phyloP scores from a whole-genome alignment of 2,329 filamentous ascomycete species.

The Dryadomyces quercus-mongolicae region DNA sequence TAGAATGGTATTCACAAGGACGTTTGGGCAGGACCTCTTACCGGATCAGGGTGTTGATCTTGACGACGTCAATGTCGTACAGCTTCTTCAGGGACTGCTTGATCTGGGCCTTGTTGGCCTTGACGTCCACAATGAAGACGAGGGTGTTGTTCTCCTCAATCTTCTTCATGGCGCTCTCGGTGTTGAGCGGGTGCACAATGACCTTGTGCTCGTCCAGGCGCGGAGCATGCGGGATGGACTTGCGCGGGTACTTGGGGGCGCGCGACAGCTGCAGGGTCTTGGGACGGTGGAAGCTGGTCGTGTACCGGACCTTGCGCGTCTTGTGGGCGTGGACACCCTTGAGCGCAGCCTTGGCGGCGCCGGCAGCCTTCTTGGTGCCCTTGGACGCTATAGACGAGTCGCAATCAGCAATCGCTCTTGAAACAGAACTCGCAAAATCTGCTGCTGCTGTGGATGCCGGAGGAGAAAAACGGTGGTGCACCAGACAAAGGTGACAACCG shows the following conservation, averaged over 20 bases:
- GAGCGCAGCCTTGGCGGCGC: conserved; percentile 90
- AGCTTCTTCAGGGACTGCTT: conserved; percentile 97
- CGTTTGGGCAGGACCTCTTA: conserved; percentile 28
- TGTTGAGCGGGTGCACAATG: conserved; percentile 97
- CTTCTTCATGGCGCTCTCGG: conserved; percentile 99
- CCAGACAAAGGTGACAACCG: no score
- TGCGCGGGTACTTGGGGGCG: conserved; percentile 90
- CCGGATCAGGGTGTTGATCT: conserved; percentile 99
- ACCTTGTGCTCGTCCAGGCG: conserved; percentile 97
- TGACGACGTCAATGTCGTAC: conserved; percentile 94
- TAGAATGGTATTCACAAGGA: background rate
- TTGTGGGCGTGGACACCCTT: conserved; percentile 78
- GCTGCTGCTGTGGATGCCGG: conserved; percentile 47
- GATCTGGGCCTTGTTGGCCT: conserved; percentile 99
- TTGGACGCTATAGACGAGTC: conserved; percentile 44
- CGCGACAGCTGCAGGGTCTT: conserved; percentile 92
- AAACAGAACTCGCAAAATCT: conserved; percentile 62
- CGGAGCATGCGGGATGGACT: conserved; percentile 79
- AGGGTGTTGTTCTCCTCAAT: conserved; percentile 99
- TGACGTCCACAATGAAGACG: conserved; percentile 92
- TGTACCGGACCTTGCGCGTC: conserved; percentile 82
- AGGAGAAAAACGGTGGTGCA: conserved; percentile 5
- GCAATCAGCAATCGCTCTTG: conserved; percentile 62
- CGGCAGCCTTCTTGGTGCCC: conserved; percentile 75
- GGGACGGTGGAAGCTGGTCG: conserved; percentile 92